Conservation (phyloP, 2,329 filamentous ascomycete species). For the Diaporthe citrichinensis region DNA sequence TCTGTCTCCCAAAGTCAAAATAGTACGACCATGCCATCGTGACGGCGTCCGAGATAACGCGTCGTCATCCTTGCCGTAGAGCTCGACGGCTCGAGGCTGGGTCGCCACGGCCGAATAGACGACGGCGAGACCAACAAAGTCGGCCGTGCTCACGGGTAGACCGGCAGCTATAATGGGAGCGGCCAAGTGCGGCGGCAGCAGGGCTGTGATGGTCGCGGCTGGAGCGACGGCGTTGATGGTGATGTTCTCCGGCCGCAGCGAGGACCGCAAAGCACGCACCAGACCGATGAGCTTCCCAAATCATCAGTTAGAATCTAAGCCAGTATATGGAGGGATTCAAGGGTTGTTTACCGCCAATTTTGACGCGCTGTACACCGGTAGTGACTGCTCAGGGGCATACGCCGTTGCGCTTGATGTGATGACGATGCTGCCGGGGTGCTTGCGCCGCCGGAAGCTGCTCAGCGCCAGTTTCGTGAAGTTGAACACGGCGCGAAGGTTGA, state of each 20-base stretch:
- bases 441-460: too few relatives aligned
- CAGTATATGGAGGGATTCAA: too few relatives aligned
- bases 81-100: constrained; percentile 50
- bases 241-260: constrained; percentile 46
- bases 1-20: constrained; percentile 52
- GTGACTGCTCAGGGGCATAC: constrained; percentile 53
- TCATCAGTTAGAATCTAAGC: too few relatives aligned
- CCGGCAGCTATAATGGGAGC: constrained; percentile 49
- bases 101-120: constrained; percentile 54
- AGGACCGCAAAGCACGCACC: constrained; percentile 50
- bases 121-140: constrained; percentile 52
- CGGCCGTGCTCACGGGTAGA: constrained; percentile 50
- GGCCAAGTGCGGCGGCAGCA: constrained; percentile 50
- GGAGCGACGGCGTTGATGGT: constrained; percentile 58
- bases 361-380: constrained; percentile 51
- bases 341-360: too few relatives aligned
- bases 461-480: too few relatives aligned
- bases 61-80: constrained; percentile 53
- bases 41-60: not conserved
- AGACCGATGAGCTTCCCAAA: constrained; percentile 7
- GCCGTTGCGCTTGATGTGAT: constrained; percentile 55
- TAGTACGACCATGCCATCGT: constrained; percentile 53
- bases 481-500: too few relatives aligned
- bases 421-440: constrained; percentile 49
- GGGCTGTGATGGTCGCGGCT: constrained; percentile 50